Conservation (phyloP, 345 rosid species). For the Eucalyptus pumila region DNA sequence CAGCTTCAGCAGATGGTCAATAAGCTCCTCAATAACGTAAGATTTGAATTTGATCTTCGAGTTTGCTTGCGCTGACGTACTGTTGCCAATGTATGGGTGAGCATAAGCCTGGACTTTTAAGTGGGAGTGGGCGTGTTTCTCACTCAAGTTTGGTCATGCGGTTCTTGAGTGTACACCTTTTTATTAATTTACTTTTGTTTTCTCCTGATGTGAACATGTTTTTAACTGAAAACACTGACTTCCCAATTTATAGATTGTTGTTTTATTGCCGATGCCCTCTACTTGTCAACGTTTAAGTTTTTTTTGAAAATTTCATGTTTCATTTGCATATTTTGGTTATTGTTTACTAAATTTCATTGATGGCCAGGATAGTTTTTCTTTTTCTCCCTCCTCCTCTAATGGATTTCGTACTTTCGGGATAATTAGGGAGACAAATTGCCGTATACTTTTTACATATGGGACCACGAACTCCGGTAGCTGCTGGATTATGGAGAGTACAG, state of each 20-base stretch:
- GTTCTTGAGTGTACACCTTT: not conserved
- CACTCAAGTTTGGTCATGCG: not conserved
- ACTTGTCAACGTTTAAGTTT: not conserved
- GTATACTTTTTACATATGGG: conserved; percentile 70
- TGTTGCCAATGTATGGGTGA: not conserved
- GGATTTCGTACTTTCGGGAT: not conserved
- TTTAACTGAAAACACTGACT: not conserved
- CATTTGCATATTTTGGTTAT: not conserved
- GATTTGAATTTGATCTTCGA: not conserved
- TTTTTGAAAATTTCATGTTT: not conserved
- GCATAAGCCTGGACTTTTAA: not conserved
- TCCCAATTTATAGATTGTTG: not conserved
- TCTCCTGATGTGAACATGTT: not conserved
- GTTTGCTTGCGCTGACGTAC: not conserved
- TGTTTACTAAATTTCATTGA: not conserved
- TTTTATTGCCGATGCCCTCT: not conserved
- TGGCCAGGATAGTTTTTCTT: not conserved
- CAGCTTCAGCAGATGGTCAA: conserved; percentile 86
- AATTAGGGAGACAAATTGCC: conserved; percentile 83
- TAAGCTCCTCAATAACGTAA: conserved; percentile 59
- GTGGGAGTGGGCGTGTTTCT: not conserved
- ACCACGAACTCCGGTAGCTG: conserved; percentile 20
- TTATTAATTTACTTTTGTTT: not conserved
- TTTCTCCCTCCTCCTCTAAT: not conserved
- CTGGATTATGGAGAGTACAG: not conserved